Evolutionary conservation across 768 basidiomycete species (phyloP), one percentile per base, ranked within the genome.

Genomic region (Candolleomyces eurysporus): DNA sequence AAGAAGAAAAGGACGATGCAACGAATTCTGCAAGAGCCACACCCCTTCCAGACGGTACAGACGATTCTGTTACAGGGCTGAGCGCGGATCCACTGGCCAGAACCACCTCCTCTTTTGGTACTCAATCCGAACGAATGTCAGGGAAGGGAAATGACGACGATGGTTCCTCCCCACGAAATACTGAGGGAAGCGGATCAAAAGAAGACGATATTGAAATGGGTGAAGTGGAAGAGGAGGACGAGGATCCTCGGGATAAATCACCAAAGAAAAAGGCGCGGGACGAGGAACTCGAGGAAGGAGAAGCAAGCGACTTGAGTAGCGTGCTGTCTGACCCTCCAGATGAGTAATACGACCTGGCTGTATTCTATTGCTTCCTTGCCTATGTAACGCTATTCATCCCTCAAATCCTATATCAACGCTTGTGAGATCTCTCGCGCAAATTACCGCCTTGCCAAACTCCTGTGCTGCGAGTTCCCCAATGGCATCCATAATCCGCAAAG

Each of bases 121-220:
- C 55, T 22, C 61, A 42, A 65, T 69, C 54, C 62, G 65, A 30
- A 39, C 26, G 42, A n/a, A 19, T 16, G 10, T 40, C 54, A 30
- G 72, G 71, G 56, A 69, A 69, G 13, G 59, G 63, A 31, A 59
- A 63, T n/a, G 71, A 62, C 43, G 69, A 61, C 59, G 45, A 61
- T 21, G 60, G 65, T 17, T 64, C 55, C 48, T 57, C 59, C 69
- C 64, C 72, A 42, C 39, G 54, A 36, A 56, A 42, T 36, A 40
- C 54, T 19, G 40, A 56, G 3, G 36, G 40, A 8, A 32, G 53
- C 4, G 39, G n/a, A 14, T 14, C 19, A 10, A 56, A 56, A 6
- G 54, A 85, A 31, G 83, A 90, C 64, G 91, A 94, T 63, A 92
- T 94, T 64, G 92, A 94, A 73, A 94, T 94, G 92, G 92, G 92